phyloP scores from a whole-genome alignment of 805 yeast species.

The Ogataea ramenticola region DNA sequence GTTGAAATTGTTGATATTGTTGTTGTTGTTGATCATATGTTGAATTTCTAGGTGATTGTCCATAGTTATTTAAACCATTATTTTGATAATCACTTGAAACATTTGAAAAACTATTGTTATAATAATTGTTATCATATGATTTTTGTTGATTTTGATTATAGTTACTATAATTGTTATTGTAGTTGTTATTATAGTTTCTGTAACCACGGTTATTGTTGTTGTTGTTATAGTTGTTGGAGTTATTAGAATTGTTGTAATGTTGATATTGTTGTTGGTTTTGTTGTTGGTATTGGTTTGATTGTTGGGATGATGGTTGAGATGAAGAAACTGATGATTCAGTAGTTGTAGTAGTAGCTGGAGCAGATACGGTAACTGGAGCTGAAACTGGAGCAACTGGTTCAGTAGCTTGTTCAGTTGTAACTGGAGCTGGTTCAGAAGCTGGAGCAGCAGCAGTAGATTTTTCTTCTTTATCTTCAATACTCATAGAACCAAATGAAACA shows the following conservation, averaged over 20 bases:
- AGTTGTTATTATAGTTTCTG: constrained; percentile 10
- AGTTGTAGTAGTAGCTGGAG: constrained; percentile 3
- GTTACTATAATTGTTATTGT: constrained; percentile 10
- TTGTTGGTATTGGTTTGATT: constrained; percentile 9
- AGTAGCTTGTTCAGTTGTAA: constrained; percentile 4
- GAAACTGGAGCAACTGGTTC: constrained; percentile 5
- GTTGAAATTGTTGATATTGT: constrained; percentile 10
- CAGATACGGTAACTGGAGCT: constrained; percentile 1
- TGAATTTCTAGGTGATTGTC: constrained; percentile 17
- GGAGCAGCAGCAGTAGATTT: constrained; percentile 11
- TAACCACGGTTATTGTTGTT: constrained; percentile 18
- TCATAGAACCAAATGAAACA: constrained; percentile 48
- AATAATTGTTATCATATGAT: constrained; percentile 14
- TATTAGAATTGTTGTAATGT: constrained; percentile 26
- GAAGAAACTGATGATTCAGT: constrained; percentile 1
- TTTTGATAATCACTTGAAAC: background rate
- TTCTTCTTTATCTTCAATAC: constrained; percentile 38
- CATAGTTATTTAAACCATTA: constrained; percentile 5
- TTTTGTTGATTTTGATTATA: constrained; percentile 14
- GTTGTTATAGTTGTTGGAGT: constrained; percentile 14
- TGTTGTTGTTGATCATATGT: constrained; percentile 20
- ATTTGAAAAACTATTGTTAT: constrained; percentile 10
- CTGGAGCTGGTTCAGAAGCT: background rate
- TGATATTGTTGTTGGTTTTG: constrained; percentile 15
- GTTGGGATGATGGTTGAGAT: constrained; percentile 5